Conservation (phyloP, 768 basidiomycete species). For the Boletus rex-veris region DNA sequence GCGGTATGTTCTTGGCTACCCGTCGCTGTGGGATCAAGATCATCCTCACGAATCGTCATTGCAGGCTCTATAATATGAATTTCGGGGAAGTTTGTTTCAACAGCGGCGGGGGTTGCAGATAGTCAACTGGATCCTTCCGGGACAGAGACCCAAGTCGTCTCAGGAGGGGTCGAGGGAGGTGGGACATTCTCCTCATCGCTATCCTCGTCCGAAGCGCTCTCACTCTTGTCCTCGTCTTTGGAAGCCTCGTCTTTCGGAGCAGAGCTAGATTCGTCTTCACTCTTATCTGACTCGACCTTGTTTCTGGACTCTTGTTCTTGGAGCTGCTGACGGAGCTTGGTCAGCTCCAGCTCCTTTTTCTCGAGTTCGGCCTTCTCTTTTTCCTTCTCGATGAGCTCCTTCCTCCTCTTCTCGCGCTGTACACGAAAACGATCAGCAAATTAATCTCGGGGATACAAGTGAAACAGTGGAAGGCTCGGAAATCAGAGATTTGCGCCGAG, state of each 20-base stretch:
- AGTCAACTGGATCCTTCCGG: conserved; percentile 31
- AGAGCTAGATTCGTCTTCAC: conserved; percentile 33
- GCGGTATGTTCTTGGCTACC: conserved; percentile 20
- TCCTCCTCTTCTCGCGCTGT: conserved; percentile 44
- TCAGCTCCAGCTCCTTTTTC: conserved; percentile 59
- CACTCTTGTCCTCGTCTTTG: conserved; percentile 32
- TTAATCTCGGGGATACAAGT: not conserved
- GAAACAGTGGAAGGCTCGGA: conserved; percentile 18
- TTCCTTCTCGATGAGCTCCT: conserved; percentile 45
- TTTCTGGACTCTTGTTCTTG: conserved; percentile 53
- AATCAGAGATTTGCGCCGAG: conserved; percentile 15
- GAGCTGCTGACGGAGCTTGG: conserved; percentile 49
- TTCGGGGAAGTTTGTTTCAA: conserved; percentile 15
- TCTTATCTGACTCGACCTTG: conserved; percentile 44
- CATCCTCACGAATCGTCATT: conserved; percentile 19
- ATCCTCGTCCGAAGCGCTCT: conserved; percentile 36
- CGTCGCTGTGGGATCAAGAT: conserved; percentile 16
- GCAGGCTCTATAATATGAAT: conserved; percentile 27
- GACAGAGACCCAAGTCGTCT: conserved; percentile 29
- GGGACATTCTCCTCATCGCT: conserved; percentile 42
- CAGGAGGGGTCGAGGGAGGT: conserved; percentile 30
- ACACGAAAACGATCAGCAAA: conserved; percentile 10
- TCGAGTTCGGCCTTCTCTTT: conserved; percentile 60
- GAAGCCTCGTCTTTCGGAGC: conserved; percentile 4
- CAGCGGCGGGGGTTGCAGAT: conserved; percentile 19